Evolutionary conservation across 2,329 filamentous ascomycete species (phyloP), one percentile per base, ranked within the genome.

Genomic region (Xylaria sp.): DNA sequence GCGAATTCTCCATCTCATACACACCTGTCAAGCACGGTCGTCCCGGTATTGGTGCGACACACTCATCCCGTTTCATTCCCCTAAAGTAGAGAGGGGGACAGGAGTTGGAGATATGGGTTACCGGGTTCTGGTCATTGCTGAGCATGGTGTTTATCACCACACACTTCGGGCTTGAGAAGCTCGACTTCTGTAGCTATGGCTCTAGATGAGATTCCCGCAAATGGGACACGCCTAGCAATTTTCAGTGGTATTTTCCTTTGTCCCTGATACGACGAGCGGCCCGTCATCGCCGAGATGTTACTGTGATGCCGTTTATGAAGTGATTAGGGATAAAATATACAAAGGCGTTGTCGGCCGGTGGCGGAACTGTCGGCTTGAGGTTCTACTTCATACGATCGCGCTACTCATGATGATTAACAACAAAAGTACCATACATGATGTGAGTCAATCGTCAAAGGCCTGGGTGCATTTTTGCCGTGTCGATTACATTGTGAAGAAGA

Each of bases 11-110:
- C 78, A 99, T 99, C 89, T 96, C 95, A 88, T 99, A 99, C 93
- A 94, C 94, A 89, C 96, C 96, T 82, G 96, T 99, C 92, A 99
- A 98, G 93, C 96, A 99, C 92, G 96, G 96, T 91, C 90, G 96
- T 86, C 96, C 96, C 82, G 96, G 96, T 98, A 99, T 99, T 83
- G 96, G 96, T 97, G 96, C 96, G 82, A 99, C 96, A 80, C 94
- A 99, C 93, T 98, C 95, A 89, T 99, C 96, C 86, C 94, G 96
- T 91, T 99, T 99, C 92, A 99, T 99, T 90, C 96, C 96, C 86
- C 92, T 99, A 86, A 99, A 99, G 90, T 73, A 73, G 48, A 72
- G 62, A 58, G 60, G 52, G 57, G 23, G 48, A 72, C 58, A 61
- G 60, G 52, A 60, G 23, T 50, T 69, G 65, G 65, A 65, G 55